Conservation (phyloP, 1,284 basidiomycete genomes). For the Blastosporella zonata region DNA sequence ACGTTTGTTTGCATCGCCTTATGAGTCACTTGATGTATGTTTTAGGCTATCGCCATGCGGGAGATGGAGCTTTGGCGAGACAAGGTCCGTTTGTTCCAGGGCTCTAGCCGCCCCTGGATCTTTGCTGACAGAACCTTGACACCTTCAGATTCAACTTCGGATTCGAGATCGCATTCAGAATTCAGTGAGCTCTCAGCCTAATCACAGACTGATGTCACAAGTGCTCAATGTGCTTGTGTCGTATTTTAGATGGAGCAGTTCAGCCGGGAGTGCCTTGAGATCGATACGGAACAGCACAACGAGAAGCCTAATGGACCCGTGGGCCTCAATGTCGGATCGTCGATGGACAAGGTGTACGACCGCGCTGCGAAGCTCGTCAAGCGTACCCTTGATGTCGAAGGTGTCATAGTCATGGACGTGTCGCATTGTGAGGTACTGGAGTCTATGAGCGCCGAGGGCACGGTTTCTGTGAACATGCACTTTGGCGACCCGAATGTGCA, state of each 20-base stretch:
- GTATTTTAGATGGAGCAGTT: slow-evolving; percentile 85
- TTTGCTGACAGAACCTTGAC: background rate
- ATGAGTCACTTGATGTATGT: background rate
- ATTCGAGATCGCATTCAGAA: slow-evolving; percentile 90
- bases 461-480: slow-evolving; percentile 57
- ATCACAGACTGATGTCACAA: background rate
- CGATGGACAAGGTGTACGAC: slow-evolving; percentile 87
- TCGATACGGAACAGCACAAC: slow-evolving; percentile 60
- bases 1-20: background rate
- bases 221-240: background rate
- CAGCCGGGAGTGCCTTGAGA: slow-evolving; percentile 91
- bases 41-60: slow-evolving; percentile 81
- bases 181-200: slow-evolving; percentile 49
- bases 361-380: slow-evolving; percentile 86
- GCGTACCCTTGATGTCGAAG: slow-evolving; percentile 88
- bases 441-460: slow-evolving; percentile 63
- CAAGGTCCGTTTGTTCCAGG: slow-evolving; percentile 51
- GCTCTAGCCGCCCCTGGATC: background rate
- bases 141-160: slow-evolving; percentile 75
- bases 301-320: slow-evolving; percentile 23
- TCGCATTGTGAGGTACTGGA: slow-evolving; percentile 89
- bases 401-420: slow-evolving; percentile 89
- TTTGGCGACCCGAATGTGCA: slow-evolving; percentile 39
- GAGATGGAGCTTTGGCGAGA: slow-evolving; percentile 96
- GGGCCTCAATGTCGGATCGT: slow-evolving; percentile 39